Evolutionary conservation across 768 basidiomycete species (phyloP).

Genomic region (Solioccasus polychromus): DNA sequence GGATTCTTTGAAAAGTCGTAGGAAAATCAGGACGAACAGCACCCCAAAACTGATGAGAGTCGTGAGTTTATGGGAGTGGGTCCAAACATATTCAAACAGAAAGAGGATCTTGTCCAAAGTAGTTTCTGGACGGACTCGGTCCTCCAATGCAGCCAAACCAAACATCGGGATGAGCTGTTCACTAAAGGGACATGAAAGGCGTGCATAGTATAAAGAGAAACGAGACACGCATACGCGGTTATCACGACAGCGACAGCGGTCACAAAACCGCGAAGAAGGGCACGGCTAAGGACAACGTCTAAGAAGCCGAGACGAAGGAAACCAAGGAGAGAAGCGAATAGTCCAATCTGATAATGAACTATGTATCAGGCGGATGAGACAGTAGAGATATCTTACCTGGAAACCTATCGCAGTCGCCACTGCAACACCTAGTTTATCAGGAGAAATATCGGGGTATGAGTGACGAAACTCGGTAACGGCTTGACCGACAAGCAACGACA

Average conservation of each 20-base stretch:
- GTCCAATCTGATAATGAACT: conserved; percentile 53
- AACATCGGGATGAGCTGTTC: conserved; percentile 91
- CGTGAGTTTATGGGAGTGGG: conserved; percentile 62
- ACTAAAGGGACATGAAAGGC: conserved; percentile 36
- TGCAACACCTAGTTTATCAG: conserved; percentile 56
- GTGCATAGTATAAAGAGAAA: neutral
- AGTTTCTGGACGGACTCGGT: conserved; percentile 54
- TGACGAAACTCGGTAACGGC: conserved; percentile 70
- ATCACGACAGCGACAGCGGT: conserved; percentile 85
- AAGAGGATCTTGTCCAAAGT: conserved; percentile 80
- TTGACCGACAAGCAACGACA: conserved; percentile 86
- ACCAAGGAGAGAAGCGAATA: conserved; percentile 83
- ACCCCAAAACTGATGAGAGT: conserved; percentile 72
- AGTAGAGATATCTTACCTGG: conserved; percentile 48
- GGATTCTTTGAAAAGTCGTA: conserved; percentile 54
- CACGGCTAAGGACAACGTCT: conserved; percentile 89
- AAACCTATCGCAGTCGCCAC: conserved; percentile 81
- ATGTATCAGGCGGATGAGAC: neutral
- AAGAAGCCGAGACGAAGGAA: conserved; percentile 89
- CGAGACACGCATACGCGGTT: conserved; percentile 48
- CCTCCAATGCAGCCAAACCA: conserved; percentile 61
- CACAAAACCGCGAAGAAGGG: conserved; percentile 84
- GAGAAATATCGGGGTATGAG: conserved; percentile 34
- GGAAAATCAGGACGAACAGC: conserved; percentile 59
- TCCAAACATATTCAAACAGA: conserved; percentile 55